These are phyloP conservation scores for Cyberlindnera euphorbiae DNA, from an alignment of 805 yeast species.

Conservation along the genomic window DNA sequence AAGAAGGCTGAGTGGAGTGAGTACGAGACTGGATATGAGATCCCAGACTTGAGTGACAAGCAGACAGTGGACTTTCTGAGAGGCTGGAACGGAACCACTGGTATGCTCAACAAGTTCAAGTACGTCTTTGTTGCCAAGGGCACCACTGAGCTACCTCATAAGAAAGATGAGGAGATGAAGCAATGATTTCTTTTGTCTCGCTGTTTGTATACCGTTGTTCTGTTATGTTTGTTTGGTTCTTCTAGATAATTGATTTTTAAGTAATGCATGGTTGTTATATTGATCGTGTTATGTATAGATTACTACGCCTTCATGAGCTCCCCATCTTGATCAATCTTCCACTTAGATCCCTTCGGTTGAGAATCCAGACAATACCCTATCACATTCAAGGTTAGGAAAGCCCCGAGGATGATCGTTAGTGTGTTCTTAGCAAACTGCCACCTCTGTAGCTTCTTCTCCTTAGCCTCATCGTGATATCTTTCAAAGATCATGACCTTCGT, in stretches of 20 bases:
- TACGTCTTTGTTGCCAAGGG: constrained; percentile 23
- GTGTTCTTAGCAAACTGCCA: neutral
- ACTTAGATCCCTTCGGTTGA: neutral
- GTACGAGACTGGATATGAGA: constrained; percentile 60
- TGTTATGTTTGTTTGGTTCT: constrained; percentile 3
- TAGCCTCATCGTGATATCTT: constrained; percentile 23
- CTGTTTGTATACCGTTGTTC: neutral
- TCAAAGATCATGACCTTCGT: constrained; percentile 37
- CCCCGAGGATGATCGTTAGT: neutral
- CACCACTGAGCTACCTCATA: constrained; percentile 11
- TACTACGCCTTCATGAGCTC: constrained; percentile 1
- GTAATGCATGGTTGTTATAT: no score
- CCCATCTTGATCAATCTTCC: constrained; percentile 3
- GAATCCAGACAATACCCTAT: constrained; percentile 4
- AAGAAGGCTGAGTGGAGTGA: constrained; percentile 57
- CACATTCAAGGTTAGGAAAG: neutral
- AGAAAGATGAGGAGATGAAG: constrained; percentile 13
- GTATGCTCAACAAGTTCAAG: constrained; percentile 65
- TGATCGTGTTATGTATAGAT: no score
- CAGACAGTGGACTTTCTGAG: constrained; percentile 56
- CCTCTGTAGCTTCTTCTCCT: constrained; percentile 1
- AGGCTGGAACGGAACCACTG: constrained; percentile 79
- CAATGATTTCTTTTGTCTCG: constrained; percentile 2
- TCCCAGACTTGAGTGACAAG: constrained; percentile 67
- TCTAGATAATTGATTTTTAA: no score